Conservation (phyloP, 805 yeast species). For the Pichia californica region DNA sequence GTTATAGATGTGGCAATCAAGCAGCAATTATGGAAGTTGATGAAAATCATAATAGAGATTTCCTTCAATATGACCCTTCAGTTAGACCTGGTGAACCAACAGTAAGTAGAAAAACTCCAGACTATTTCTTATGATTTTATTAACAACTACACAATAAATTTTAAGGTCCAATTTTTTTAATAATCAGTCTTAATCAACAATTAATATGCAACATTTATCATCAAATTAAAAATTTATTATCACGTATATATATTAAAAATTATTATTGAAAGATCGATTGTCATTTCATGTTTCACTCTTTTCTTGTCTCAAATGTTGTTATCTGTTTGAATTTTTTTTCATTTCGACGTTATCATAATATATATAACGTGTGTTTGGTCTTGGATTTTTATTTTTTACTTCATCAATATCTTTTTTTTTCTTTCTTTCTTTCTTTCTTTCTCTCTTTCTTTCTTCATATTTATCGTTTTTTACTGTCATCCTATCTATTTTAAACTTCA, state of each 20-base stretch:
- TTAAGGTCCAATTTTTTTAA: too few species aligned
- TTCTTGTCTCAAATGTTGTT: background rate
- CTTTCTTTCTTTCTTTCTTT: background rate
- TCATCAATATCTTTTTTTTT: too few species aligned
- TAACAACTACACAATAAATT: background rate
- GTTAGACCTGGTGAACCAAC: constrained; percentile 98
- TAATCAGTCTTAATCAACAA: too few species aligned
- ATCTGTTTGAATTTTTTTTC: background rate
- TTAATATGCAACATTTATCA: background rate
- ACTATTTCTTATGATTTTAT: constrained; percentile 69
- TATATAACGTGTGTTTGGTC: background rate
- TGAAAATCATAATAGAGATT: constrained; percentile 85
- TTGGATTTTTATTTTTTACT: background rate
- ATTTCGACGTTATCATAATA: background rate
- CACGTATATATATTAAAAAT: too few species aligned
- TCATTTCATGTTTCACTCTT: background rate
- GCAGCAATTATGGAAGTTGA: constrained; percentile 98
- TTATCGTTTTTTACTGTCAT: too few species aligned
- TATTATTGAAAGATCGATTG: too few species aligned
- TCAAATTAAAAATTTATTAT: background rate
- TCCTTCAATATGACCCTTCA: constrained; percentile 92
- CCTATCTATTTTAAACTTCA: too few species aligned
- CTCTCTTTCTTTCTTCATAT: background rate
- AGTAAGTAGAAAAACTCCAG: constrained; percentile 94
- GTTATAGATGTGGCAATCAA: constrained; percentile 96